Evolutionary conservation across 768 basidiomycete genomes (phyloP).

Genomic region (Myochromella boudieri): DNA sequence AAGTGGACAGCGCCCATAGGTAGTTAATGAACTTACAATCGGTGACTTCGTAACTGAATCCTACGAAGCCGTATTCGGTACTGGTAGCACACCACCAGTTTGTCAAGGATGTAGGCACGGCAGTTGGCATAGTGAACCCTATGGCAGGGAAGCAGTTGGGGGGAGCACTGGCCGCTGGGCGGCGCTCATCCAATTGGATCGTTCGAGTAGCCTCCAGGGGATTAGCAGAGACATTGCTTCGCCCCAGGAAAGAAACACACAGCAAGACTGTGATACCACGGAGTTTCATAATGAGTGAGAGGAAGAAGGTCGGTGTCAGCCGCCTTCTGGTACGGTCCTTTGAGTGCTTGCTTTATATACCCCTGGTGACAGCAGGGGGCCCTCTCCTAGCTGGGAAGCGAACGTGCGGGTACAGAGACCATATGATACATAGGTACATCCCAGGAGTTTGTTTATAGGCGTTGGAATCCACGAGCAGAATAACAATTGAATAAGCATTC

Average conservation of each 20-base stretch:
- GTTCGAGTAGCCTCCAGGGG: slow-evolving; percentile 14
- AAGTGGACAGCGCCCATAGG: not conserved
- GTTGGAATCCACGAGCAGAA: slow-evolving; percentile 10
- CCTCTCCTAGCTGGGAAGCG: too few relatives aligned
- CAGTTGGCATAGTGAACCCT: slow-evolving; percentile 44
- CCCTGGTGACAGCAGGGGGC: too few relatives aligned
- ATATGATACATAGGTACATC: slow-evolving; percentile 5
- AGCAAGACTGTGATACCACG: not conserved
- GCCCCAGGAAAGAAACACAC: not conserved
- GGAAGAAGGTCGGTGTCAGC: not conserved
- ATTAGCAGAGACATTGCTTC: slow-evolving; percentile 3
- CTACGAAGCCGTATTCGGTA: slow-evolving; percentile 75
- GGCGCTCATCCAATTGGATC: slow-evolving; percentile 3
- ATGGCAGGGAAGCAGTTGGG: slow-evolving; percentile 23
- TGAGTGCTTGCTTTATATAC: slow-evolving; percentile 6
- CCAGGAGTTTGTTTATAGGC: too few relatives aligned
- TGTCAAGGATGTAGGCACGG: slow-evolving; percentile 41
- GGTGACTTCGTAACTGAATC: slow-evolving; percentile 75
- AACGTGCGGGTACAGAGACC: slow-evolving; percentile 4
- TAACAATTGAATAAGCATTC: not conserved
- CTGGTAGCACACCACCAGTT: slow-evolving; percentile 66
- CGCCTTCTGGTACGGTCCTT: not conserved
- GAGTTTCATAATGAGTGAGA: slow-evolving; percentile 5
- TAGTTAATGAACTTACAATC: slow-evolving; percentile 41
- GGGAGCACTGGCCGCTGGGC: slow-evolving; percentile 3